These are phyloP conservation scores for Malus hybrid DNA, from an alignment of 331 rosid genomes.

Conservation along the genomic window DNA sequence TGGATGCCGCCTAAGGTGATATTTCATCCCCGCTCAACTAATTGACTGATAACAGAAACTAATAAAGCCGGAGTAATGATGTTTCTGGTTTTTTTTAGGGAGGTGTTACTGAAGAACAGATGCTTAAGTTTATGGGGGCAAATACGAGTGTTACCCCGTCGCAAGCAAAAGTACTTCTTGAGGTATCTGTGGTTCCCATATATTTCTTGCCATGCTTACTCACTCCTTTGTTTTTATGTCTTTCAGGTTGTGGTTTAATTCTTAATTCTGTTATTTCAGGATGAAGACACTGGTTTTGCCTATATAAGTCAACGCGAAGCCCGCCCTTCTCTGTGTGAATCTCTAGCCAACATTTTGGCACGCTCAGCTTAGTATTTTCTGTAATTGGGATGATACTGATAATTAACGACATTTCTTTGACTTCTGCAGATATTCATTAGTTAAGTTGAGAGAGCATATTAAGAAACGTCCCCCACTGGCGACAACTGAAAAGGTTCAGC, in stretches of 20 bases:
- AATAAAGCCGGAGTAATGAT: not conserved
- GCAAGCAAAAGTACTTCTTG: constrained; percentile 73
- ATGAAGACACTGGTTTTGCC: constrained; percentile 80
- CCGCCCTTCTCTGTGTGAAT: constrained; percentile 81
- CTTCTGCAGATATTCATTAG: constrained; percentile 61
- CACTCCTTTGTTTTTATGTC: constrained; percentile 5
- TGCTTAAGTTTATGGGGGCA: constrained; percentile 95
- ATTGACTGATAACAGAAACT: not conserved
- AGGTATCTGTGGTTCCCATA: constrained; percentile 42
- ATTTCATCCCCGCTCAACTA: not conserved
- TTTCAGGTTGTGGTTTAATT: not conserved
- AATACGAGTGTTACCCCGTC: constrained; percentile 54
- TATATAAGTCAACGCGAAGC: constrained; percentile 89
- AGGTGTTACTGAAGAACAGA: constrained; percentile 93
- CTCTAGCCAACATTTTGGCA: constrained; percentile 25
- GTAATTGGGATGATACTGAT: not conserved
- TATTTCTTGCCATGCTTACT: constrained; percentile 6
- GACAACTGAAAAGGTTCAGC: constrained; percentile 97
- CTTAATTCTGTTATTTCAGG: constrained; percentile 44
- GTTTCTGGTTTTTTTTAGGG: constrained; percentile 41
- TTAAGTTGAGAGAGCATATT: constrained; percentile 82
- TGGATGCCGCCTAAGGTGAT: constrained; percentile 98
- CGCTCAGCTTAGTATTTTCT: not conserved
- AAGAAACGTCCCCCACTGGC: constrained; percentile 96
- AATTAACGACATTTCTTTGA: not conserved